Base-by-base conservation (phyloP, 2,329 filamentous ascomycete genomes). In the Paramyrothecium sp. region DNA sequence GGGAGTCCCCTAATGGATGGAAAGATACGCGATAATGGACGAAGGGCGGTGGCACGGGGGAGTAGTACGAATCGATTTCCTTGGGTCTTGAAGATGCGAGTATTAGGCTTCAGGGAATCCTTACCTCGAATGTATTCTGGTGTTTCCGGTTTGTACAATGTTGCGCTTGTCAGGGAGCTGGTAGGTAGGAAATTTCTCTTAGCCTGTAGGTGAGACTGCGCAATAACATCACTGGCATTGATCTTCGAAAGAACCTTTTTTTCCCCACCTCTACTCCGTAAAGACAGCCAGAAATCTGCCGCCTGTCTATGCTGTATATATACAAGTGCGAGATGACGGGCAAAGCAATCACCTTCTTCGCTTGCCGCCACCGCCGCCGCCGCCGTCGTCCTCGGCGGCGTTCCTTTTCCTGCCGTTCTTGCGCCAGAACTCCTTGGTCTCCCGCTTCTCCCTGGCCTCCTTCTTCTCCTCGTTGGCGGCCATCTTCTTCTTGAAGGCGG, bases 391-490 rank as follows among this genome's bases (percentile, higher is more conserved):
- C 17, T 79, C 78, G 2, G 68, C 73, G 2, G 75, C 73, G 56
- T 74, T 78, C 61, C 84, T 75, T 77, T 86, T 86, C 79, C 89
- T 91, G 11, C 95, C 95, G 76, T 99, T 96, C 67, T 87, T 88
- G 67, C 87, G 82, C 95, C 95, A 99, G 71, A 87, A 99, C 66
- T 97, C 93, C 73, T 96, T 89, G 71, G 87, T 89, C 79, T 99
- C 94, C 67, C 87, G 86, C 85, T 93, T 96, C 81, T 98, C 93
- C 54, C 93, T 81, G 59, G 88, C 91, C 57, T 84, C 84, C 77
- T 91, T 90, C 86, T 92, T 96, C 83, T 96, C 92, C 68, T 87
- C 82, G 68, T 88, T 87, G 69, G 91, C 91, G 8, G 86, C 89
- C 46, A 97, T 83, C 81, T 92, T 95, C 77, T 89, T 90, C 65